phyloP scores from a whole-genome alignment of 805 yeast species.

The Hanseniaspora pseudoguilliermondii region DNA sequence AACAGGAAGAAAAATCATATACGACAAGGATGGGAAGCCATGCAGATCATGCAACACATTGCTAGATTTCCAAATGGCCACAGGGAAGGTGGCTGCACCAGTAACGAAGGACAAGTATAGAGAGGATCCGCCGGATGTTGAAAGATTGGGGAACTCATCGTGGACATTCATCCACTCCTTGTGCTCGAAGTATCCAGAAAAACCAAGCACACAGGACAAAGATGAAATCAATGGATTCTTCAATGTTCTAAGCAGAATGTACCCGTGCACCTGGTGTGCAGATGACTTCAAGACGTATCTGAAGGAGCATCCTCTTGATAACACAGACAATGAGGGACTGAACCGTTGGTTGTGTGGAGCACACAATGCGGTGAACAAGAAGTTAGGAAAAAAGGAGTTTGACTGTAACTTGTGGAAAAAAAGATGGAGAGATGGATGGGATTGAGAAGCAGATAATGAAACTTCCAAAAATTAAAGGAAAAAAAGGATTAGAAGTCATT shows the following conservation, averaged over 20 bases:
- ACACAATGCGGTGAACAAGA: conserved; percentile 82
- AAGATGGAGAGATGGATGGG: conserved; percentile 95
- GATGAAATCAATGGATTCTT: conserved; percentile 60
- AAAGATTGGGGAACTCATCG: conserved; percentile 64
- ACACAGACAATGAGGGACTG: conserved; percentile 58
- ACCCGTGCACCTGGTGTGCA: conserved; percentile 93
- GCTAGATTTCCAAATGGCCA: conserved; percentile 63
- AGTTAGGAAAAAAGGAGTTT: conserved; percentile 73
- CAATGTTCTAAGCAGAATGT: conserved; percentile 57
- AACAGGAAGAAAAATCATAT: conserved; percentile 19
- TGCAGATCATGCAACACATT: conserved; percentile 84
- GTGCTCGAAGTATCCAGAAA: conserved; percentile 77
- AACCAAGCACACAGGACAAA: conserved; percentile 51
- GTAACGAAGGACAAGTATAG: conserved; percentile 27
- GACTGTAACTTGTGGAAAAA: conserved; percentile 84
- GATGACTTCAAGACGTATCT: conserved; percentile 63
- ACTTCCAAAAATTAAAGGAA: too few relatives aligned
- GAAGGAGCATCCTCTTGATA: conserved; percentile 40
- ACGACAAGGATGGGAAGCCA: conserved; percentile 87
- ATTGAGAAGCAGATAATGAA: too few relatives aligned
- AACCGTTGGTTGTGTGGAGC: conserved; percentile 92
- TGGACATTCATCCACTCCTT: conserved; percentile 88
- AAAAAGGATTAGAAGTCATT: too few relatives aligned
- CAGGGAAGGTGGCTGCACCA: conserved; percentile 20
- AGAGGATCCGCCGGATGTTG: conserved; percentile 80